Evolutionary conservation across 2,329 filamentous ascomycete species (phyloP), one percentile per base, ranked within the genome.

Genomic region (Ophiostoma angusticollis): DNA sequence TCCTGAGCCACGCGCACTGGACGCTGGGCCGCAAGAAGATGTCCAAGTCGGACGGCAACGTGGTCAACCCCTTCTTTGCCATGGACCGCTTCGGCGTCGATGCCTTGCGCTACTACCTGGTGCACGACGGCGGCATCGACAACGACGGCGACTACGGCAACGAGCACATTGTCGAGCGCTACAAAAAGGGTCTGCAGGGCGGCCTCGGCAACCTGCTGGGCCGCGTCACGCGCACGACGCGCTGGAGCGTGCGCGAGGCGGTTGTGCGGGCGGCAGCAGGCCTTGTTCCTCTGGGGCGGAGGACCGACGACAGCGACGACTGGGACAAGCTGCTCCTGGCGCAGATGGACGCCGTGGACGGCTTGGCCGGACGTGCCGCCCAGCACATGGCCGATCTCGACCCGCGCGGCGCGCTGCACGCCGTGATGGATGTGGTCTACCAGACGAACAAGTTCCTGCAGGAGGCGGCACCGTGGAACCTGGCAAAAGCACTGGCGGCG

Each of bases 1-100:
- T 98, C 23, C 65, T 98, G 3, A 84, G 84, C 37, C 91, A 98
- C 55, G 86, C 80, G 2, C 91, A 98, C 57, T 98, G 93, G 91
- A 93, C 86, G 12, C 78, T 98, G 61, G 84, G 83, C 40, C 76
- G 76, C 38, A 74, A 78, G 50, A 98, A 98, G 59, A 98, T 98
- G 87, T 89, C 87, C 45, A 98, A 98, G 58, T 93, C 84, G 1
- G 75, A 81, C 2, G 91, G 91, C 45, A 95, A 95, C 55, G 89
- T 93, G 2, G 89, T 98, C 31, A 91, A 94, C 53, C 91, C 91
- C 0, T 86, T 93, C 54, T 85, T 85, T 49, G 91, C 91, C 11
- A 72, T 96, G 34, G 80, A 94, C 46, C 74, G 87, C 6, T 98
- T 86, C 60, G 86, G 85, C 3, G 67, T 86, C 5, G 93, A 98